Base-by-base conservation (phyloP, 768 basidiomycete species). In the Termitomyces sp. region DNA sequence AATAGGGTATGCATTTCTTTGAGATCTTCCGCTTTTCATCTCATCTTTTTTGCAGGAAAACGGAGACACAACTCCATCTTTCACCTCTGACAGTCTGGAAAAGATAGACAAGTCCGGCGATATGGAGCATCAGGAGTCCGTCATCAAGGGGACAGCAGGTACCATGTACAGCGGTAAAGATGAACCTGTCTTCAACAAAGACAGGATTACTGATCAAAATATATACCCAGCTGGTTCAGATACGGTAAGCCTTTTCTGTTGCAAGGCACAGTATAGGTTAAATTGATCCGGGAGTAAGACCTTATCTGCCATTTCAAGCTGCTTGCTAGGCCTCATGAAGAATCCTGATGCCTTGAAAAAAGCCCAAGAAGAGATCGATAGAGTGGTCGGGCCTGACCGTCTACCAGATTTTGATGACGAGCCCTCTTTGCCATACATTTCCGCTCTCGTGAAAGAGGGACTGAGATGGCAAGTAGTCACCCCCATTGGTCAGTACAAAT, bases 351-450 rank as follows among this genome's bases (percentile, higher is more conserved):
- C 42, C 16, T 16, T 43, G 29, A 3, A 9, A 29, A 29, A 29
- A 29, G 29, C 68, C 3, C 74, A 50, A 39, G 49, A 50, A 50
- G 49, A 50, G 27, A 60, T 74, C 11, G 69, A 73, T 41, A 42
- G 38, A 6, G 64, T 71, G 5, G 54, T 74, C 10, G 68, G 68
- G 6, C 36, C 27, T 7, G 57, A 50, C 29, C 63, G 66, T 12
- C 61, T 73, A 2, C 73, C 73, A 5, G 56, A 59, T 7, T 69
- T 71, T 36, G 61, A 59, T 9, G 71, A 75, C 33, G 51, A 63
- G 11, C 35, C 36, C 2, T 59, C 57, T 2, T 40, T 74, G 43
- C 70, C 72, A 0, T 74, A 72, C 39, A 57, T 73, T 15, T 62
- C 64, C 11, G 73, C 72, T 0, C 41, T 74, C 1, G 29, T 72